These are phyloP conservation scores for Acacia melanoxylon DNA, from an alignment of 306 rosid genomes.

Conservation along the genomic window DNA sequence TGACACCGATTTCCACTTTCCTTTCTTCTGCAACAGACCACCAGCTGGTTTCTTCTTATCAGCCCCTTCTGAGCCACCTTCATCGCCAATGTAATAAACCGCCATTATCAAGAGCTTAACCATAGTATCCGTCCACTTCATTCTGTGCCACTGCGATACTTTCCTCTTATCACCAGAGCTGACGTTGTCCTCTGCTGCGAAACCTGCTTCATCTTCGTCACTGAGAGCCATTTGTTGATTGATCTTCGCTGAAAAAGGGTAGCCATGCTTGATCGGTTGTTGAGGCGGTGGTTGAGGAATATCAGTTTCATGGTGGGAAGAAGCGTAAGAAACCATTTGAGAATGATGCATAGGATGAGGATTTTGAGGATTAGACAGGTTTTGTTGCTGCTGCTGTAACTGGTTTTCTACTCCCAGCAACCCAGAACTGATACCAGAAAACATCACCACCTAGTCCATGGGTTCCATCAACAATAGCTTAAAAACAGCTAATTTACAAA, in stretches of 20 bases:
- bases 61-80: slow-evolving; percentile 57
- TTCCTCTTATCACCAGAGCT: slow-evolving; percentile 59
- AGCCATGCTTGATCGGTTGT: slow-evolving; percentile 52
- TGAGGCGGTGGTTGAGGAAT: slow-evolving; percentile 44
- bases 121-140: slow-evolving; percentile 97
- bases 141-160: slow-evolving; percentile 88
- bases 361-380: slow-evolving; percentile 44
- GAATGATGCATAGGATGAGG: slow-evolving; percentile 51
- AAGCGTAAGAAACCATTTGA: slow-evolving; percentile 53
- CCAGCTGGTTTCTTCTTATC: slow-evolving; percentile 73
- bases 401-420: slow-evolving; percentile 69
- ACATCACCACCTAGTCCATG: slow-evolving; percentile 57
- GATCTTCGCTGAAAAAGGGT: slow-evolving; percentile 44
- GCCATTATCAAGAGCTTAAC: slow-evolving; percentile 84
- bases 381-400: slow-evolving; percentile 48
- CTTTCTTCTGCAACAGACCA: slow-evolving; percentile 87
- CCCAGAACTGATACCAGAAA: slow-evolving; percentile 55
- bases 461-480: slow-evolving; percentile 54
- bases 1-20: slow-evolving; percentile 95
- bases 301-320: slow-evolving; percentile 38
- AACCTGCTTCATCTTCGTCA: slow-evolving; percentile 75
- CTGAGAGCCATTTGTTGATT: slow-evolving; percentile 44
- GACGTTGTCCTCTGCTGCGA: slow-evolving; percentile 47
- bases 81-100: slow-evolving; percentile 88
- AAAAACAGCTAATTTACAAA: not conserved